Evolutionary conservation across 176 grass and related monocot species (phyloP).

Genomic region (Aegilops sharonensis): DNA sequence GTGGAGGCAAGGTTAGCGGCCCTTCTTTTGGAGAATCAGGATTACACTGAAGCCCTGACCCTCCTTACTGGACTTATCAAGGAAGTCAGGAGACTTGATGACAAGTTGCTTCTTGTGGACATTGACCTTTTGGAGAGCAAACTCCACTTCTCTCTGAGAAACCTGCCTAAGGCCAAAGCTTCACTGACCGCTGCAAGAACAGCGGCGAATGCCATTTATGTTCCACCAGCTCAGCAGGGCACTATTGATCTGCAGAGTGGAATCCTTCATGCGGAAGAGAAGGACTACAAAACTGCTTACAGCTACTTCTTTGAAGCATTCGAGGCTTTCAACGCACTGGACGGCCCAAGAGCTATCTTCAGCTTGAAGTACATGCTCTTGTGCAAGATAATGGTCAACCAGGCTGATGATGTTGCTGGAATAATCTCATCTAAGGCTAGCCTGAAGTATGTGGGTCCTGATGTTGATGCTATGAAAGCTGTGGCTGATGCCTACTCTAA

Average conservation of each 20-base stretch:
- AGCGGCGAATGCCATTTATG: constrained; percentile 10
- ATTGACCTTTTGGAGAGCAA: constrained; percentile 18
- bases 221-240: constrained; percentile 13
- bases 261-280: constrained; percentile 15
- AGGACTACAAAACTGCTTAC: constrained; percentile 16
- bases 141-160: constrained; percentile 11
- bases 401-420: constrained; percentile 16
- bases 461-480: constrained; percentile 18
- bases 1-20: constrained; percentile 9
- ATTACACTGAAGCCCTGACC: constrained; percentile 8
- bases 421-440: constrained; percentile 17
- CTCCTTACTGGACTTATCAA: constrained; percentile 18
- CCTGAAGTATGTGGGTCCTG: constrained; percentile 12
- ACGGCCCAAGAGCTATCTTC: constrained; percentile 8
- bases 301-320: constrained; percentile 27
- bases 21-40: neutral
- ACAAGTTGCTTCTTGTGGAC: constrained; percentile 13
- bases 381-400: constrained; percentile 21
- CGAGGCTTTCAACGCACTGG: constrained; percentile 1
- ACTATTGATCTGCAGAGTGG: constrained; percentile 23
- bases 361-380: constrained; percentile 24
- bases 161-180: constrained; percentile 11
- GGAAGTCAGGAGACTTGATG: constrained; percentile 22
- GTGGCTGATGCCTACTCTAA: constrained; percentile 18
- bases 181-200: constrained; percentile 16